These are phyloP conservation scores for Verticillium isaacii DNA, from an alignment of 2,329 filamentous ascomycete genomes.

Conservation along the genomic window DNA sequence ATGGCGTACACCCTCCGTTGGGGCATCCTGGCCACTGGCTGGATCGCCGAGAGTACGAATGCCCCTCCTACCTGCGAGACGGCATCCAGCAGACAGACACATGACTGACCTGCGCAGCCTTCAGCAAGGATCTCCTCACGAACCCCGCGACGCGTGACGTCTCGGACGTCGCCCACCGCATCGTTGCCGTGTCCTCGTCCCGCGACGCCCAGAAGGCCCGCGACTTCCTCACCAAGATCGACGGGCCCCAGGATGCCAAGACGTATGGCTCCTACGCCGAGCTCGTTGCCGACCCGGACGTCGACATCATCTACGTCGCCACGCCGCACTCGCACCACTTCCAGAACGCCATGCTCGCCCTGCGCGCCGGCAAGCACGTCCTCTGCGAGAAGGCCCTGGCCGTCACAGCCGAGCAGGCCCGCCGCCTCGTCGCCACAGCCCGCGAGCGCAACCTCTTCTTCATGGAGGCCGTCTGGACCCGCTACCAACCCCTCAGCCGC, in stretches of 20 bases:
- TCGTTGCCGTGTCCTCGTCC: constrained; percentile 78
- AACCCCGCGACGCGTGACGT: constrained; percentile 67
- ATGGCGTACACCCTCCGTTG: constrained; percentile 44
- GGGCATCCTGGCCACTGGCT: constrained; percentile 58
- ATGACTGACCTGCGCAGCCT: constrained; percentile 34
- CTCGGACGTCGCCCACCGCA: constrained; percentile 68
- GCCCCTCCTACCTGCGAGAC: not conserved
- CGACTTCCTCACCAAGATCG: constrained; percentile 66
- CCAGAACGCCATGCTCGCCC: constrained; percentile 80
- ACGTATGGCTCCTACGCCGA: constrained; percentile 79
- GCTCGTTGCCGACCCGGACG: constrained; percentile 70
- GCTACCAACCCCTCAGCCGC: constrained; percentile 81
- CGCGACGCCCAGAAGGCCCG: constrained; percentile 64
- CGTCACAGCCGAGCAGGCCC: constrained; percentile 73
- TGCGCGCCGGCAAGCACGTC: constrained; percentile 81
- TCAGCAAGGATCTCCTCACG: constrained; percentile 73
- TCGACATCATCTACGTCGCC: constrained; percentile 85
- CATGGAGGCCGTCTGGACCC: constrained; percentile 88
- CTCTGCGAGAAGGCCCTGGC: constrained; percentile 90
- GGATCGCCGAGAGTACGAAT: constrained; percentile 52
- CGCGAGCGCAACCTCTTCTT: constrained; percentile 68
- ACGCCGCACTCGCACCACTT: constrained; percentile 93
- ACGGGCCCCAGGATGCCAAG: constrained; percentile 62
- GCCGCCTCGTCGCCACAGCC: constrained; percentile 67
- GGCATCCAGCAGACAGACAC: not conserved